A percentile compares a stretch with the other conserved stretches of the same genome.
Evolutionary conservation across 441 rosid species (phyloP).

Genomic region (Rhodomyrtus psidioides): DNA sequence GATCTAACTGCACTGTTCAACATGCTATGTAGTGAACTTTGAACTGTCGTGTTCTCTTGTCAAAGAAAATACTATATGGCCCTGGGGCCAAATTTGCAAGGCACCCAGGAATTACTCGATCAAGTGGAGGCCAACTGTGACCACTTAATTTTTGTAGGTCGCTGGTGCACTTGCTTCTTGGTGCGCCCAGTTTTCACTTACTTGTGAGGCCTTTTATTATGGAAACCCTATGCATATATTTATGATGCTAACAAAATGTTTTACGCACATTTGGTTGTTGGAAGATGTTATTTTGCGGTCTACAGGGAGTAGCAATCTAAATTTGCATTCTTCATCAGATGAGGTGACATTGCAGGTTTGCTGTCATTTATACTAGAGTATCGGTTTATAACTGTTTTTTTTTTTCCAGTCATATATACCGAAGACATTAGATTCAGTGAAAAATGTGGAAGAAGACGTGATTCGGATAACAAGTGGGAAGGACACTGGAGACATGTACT

Average conservation of each 20-base stretch:
- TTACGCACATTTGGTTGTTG: neutral
- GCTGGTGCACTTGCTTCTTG: neutral
- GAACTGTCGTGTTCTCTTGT: neutral
- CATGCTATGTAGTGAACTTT: neutral
- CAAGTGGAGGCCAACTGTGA: neutral
- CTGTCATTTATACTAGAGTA: neutral
- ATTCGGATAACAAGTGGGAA: constrained; percentile 57
- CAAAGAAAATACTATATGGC: neutral
- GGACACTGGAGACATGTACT: constrained; percentile 64
- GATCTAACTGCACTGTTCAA: neutral
- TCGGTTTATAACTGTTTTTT: neutral
- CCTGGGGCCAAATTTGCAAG: neutral
- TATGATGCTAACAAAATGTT: neutral
- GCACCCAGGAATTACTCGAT: neutral
- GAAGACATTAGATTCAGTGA: constrained; percentile 70
- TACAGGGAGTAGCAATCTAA: neutral
- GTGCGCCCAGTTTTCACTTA: neutral
- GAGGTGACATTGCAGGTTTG: neutral
- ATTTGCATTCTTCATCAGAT: neutral
- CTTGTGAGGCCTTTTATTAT: neutral
- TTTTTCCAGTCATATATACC: constrained; percentile 59
- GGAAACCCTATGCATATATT: neutral
- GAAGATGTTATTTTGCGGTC: neutral
- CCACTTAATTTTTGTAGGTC: neutral
- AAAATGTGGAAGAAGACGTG: constrained; percentile 66